Base-by-base conservation (phyloP, 164 flowering plant species). In the Amborella trichopoda region DNA sequence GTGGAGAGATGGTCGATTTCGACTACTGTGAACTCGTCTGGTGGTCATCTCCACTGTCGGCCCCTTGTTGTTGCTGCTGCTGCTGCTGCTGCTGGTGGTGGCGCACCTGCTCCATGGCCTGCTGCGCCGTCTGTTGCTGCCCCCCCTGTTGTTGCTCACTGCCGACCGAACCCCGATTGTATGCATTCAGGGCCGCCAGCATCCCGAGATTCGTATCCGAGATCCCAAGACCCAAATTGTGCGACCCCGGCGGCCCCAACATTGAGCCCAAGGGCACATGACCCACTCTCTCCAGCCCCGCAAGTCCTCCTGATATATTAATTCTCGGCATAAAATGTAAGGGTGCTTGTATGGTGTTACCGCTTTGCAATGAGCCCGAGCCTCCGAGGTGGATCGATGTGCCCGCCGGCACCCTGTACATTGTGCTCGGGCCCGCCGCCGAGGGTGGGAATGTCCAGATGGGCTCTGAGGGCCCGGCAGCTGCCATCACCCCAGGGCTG, bases 181-280 rank as follows among this genome's bases (percentile, higher is more conserved):
- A 74, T 12, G 83, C 79, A 54, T 81, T 77, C 0, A 81, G 56
- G n/a, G 88, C 88, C 0, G 84, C 85, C 40, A 81, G 50, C 90
- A 84, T 81, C 2, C 95, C 90, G 53, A 85, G 38, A 57, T 83
- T 80, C 0, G 81, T 59, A 10, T 83, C 94, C 0, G 76, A 54
- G 26, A 69, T 58, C 12, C 83, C 79, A 5, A 83, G 43, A 9
- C 90, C 95, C 0, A 78, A 68, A 44, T 76, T 74, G 50, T 72
- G 83, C 5, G 75, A 63, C 0, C 68, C 43, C 22, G 27, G 36
- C 63, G n/a, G 44, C 65, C 74, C 53, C 23, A 80, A 19, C 82
- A 76, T 72, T 4, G 85, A 76, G 6, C 80, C 79, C 22, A 78
- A 48, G 30, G 79, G 93, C 6, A 78, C 34, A 3, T 66, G 55